phyloP scores from a whole-genome alignment of 2,329 filamentous ascomycete species.

The Stagonosporopsis cucurbitacearum region DNA sequence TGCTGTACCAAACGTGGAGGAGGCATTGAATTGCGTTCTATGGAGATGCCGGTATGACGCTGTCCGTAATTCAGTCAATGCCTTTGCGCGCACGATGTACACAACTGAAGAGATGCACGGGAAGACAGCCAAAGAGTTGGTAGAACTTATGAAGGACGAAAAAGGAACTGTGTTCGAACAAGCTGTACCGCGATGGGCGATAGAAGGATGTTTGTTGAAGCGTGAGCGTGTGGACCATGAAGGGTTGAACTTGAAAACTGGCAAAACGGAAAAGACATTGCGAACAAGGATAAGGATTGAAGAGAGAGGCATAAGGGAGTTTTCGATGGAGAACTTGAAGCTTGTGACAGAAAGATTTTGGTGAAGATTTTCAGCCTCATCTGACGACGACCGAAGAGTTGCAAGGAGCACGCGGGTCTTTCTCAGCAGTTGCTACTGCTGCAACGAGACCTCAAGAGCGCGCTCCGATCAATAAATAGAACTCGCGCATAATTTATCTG shows the following conservation, averaged over 20 bases:
- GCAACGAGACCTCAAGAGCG: background rate
- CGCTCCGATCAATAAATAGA: background rate
- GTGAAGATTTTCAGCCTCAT: background rate
- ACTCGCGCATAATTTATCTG: no score
- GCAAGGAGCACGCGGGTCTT: background rate
- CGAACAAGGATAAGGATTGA: constrained; percentile 35
- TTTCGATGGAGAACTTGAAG: constrained; percentile 31
- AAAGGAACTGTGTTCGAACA: constrained; percentile 35
- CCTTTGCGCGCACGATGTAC: constrained; percentile 39
- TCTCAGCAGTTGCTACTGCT: background rate
- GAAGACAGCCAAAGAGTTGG: constrained; percentile 30
- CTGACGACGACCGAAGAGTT: background rate
- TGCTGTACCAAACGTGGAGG: constrained; percentile 31
- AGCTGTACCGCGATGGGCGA: constrained; percentile 40
- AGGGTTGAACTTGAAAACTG: constrained; percentile 39
- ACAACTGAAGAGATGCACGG: constrained; percentile 34
- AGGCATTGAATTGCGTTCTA: constrained; percentile 39
- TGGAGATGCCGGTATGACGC: constrained; percentile 44
- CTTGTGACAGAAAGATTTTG: constrained; percentile 37
- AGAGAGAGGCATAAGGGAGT: constrained; percentile 35
- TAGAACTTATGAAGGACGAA: constrained; percentile 33
- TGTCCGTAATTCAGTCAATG: constrained; percentile 36
- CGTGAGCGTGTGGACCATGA: constrained; percentile 40
- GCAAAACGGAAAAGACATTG: constrained; percentile 27
- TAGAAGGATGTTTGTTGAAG: constrained; percentile 42